Evolutionary conservation across 257 asterid species (phyloP).

Genomic region (Coffea eugenioides): DNA sequence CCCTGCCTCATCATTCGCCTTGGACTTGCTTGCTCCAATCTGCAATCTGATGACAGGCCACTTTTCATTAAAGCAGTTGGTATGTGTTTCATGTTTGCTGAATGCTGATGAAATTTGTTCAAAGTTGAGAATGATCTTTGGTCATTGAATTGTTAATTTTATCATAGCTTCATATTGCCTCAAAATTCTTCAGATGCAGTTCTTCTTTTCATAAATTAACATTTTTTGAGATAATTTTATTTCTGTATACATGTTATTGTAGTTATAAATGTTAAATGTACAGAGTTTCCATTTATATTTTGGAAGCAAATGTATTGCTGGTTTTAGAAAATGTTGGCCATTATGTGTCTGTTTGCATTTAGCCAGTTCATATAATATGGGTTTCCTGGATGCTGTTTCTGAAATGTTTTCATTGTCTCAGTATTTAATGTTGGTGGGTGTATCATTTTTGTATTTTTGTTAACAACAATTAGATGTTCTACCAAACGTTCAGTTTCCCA

Average conservation of each 20-base stretch:
- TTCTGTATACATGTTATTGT: too few species aligned
- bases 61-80: constrained; percentile 43
- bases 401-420: not conserved
- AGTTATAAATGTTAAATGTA: too few species aligned
- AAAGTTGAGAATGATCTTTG: not conserved
- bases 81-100: constrained; percentile 16
- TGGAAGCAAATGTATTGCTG: not conserved
- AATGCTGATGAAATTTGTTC: not conserved
- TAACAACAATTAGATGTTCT: constrained; percentile 1
- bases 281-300: too few species aligned
- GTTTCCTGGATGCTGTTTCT: not conserved
- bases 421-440: not conserved
- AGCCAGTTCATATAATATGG: not conserved
- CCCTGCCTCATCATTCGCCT: constrained; percentile 48
- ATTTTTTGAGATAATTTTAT: too few species aligned
- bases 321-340: not conserved
- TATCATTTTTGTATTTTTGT: not conserved
- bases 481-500: constrained; percentile 37
- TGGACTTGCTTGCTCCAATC: constrained; percentile 46
- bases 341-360: not conserved
- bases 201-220: too few species aligned
- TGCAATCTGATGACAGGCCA: constrained; percentile 26
- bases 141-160: too few species aligned
- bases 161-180: too few species aligned
- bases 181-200: too few species aligned